Evolutionary conservation across 768 basidiomycete species (phyloP), one percentile per base, ranked within the genome.

Genomic region (Suillus decipiens): DNA sequence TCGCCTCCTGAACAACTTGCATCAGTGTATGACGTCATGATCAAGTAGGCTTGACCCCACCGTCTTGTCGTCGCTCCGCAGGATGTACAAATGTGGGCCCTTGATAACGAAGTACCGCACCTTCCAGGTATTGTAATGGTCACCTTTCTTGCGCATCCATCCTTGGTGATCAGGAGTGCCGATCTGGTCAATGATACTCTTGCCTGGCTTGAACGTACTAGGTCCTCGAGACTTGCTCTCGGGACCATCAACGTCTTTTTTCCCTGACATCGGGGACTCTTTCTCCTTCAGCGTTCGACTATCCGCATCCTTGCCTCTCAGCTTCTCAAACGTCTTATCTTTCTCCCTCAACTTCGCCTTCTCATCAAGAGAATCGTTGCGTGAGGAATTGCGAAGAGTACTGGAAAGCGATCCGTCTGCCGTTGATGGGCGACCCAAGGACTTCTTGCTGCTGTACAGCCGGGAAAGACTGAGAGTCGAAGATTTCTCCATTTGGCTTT

Each of bases 101-200:
- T 97, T 96, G 72, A 99, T 84, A 37, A 97, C 86, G 69, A 96
- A 93, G 78, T 92, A 99, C 51, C 96, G 80, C 64, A 82, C 70
- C 79, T 97, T 98, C 97, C 97, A 99, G 22, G 84, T 81, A 69
- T 93, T 95, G 75, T 97, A 98, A 66, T 89, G 81, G 54, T 97
- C 97, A 1, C 93, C 93, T 79, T 89, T 93, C 84, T 99, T 99
- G 72, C 92, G 85, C 90, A 99, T 89, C 89, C 93, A 98, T 8
- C 97, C 97, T 37, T 83, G 81, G 73, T 92, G 88, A 77, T 99
- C 97, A 17, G 94, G 87, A 31, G 84, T 84, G 5, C 96, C 97
- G 64, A 99, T 95, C 76, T 96, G 93, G 61, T 93, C 88, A 61
- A 97, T 74, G 56, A 97, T 90, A 63, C 86, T 93, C 73, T 82